A percentile compares a stretch with the other conserved stretches of the same genome.
Conservation (phyloP, 1,284 basidiomycete species). For the Trichosporon asahii region DNA sequence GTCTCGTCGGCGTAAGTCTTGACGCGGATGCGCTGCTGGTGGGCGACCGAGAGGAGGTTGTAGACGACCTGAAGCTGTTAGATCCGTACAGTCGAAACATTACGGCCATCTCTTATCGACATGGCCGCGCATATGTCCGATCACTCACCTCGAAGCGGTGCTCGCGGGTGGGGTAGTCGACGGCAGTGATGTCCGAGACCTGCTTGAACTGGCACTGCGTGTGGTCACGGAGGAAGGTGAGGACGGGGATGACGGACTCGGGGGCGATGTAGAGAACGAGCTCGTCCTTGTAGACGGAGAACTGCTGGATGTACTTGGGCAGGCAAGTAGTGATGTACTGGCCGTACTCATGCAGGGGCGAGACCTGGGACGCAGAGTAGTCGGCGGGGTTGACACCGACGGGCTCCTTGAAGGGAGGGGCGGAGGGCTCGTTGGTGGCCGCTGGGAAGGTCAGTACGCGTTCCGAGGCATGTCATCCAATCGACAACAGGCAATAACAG, state of each 20-base stretch:
- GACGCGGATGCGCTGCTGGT: constrained; percentile 76
- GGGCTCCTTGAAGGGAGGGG: constrained; percentile 76
- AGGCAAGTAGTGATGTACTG: constrained; percentile 86
- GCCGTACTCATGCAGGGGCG: constrained; percentile 79
- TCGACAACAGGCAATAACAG: constrained; percentile 8
- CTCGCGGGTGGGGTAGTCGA: constrained; percentile 88
- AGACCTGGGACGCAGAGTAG: constrained; percentile 65
- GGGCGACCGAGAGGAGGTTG: constrained; percentile 80
- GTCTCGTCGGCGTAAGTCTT: constrained; percentile 98
- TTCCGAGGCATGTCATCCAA: background rate
- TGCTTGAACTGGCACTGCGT: constrained; percentile 92
- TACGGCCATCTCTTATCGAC: background rate
- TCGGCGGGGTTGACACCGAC: constrained; percentile 80
- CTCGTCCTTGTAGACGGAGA: constrained; percentile 97
- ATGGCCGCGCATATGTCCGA: background rate
- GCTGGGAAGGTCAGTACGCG: constrained; percentile 9
- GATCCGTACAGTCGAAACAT: background rate
- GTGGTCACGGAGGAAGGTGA: constrained; percentile 95
- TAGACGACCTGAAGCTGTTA: constrained; percentile 68
- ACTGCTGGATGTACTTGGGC: constrained; percentile 93
- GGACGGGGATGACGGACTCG: constrained; percentile 73
- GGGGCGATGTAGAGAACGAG: constrained; percentile 78
- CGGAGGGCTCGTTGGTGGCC: constrained; percentile 49
- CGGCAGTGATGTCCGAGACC: constrained; percentile 90
- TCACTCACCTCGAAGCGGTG: constrained; percentile 77